These are phyloP conservation scores for Epichloe scottii DNA, from an alignment of 2,329 filamentous ascomycete species.

Conservation along the genomic window DNA sequence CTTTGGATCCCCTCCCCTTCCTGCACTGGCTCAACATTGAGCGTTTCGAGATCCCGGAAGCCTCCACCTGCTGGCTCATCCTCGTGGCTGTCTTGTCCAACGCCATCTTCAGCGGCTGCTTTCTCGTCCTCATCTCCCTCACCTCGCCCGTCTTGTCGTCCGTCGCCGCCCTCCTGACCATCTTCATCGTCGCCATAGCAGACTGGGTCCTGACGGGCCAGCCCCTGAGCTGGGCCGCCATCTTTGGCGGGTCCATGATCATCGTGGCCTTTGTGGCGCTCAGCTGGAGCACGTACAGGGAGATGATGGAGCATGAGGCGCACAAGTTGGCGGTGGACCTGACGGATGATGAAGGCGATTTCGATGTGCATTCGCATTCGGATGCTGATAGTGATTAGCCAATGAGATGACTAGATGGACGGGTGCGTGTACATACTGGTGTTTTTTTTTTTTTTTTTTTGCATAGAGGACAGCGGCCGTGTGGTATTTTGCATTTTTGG, in stretches of 20 bases:
- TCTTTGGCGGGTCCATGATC: conserved; percentile 76
- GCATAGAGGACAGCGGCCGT: too few relatives aligned
- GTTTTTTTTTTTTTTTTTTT: too few relatives aligned
- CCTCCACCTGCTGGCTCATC: conserved; percentile 68
- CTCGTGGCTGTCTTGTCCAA: conserved; percentile 73
- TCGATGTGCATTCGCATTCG: conserved; percentile 15
- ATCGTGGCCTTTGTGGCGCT: conserved; percentile 78
- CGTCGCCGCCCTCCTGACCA: conserved; percentile 86
- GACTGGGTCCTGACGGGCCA: conserved; percentile 80
- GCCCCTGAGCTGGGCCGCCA: conserved; percentile 59
- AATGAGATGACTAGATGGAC: too few relatives aligned
- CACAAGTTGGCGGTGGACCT: conserved; percentile 38
- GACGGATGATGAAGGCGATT: conserved; percentile 35
- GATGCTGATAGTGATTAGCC: not conserved
- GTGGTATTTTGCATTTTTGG: too few relatives aligned
- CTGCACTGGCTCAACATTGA: conserved; percentile 71
- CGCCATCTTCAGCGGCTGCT: conserved; percentile 83
- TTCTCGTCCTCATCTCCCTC: conserved; percentile 82
- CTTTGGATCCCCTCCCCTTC: conserved; percentile 83
- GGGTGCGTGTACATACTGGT: too few relatives aligned
- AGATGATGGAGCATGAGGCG: conserved; percentile 75
- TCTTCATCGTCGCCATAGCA: conserved; percentile 87
- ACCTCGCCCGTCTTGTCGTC: conserved; percentile 87
- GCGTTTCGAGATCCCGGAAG: conserved; percentile 67
- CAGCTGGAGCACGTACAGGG: conserved; percentile 82